A percentile compares a stretch with the other conserved stretches of the same genome.
Conservation (phyloP, 1,284 basidiomycete species). For the Cryptococcus sp. region DNA sequence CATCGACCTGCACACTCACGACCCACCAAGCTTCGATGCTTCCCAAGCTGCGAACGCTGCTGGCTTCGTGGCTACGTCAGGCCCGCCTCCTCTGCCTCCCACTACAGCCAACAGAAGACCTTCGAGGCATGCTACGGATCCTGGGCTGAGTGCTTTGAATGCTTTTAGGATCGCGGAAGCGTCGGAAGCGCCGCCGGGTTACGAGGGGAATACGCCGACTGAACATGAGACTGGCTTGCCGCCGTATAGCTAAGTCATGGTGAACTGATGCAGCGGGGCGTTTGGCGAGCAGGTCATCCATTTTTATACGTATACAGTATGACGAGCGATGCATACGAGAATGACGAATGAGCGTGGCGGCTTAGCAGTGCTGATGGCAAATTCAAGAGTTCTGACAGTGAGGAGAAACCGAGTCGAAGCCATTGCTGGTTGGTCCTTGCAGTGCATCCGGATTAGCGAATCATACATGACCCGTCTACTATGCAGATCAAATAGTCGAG, state of each 20-base stretch:
- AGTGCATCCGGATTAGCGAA: too few relatives aligned
- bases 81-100: background rate
- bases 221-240: conserved; percentile 16
- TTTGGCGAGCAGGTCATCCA: too few relatives aligned
- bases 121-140: conserved; percentile 9
- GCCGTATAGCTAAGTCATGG: conserved; percentile 19
- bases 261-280: too few relatives aligned
- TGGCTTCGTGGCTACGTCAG: conserved; percentile 17
- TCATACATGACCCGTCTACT: too few relatives aligned
- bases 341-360: too few relatives aligned
- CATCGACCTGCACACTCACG: conserved; percentile 10
- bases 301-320: too few relatives aligned
- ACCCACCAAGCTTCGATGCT: conserved; percentile 48
- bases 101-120: conserved; percentile 3
- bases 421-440: too few relatives aligned
- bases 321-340: too few relatives aligned
- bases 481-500: too few relatives aligned
- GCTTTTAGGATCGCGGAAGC: background rate
- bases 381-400: too few relatives aligned
- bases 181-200: conserved; percentile 20
- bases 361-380: too few relatives aligned
- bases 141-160: background rate
- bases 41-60: conserved; percentile 48
- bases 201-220: conserved; percentile 13
- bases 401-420: too few relatives aligned